Conservation (phyloP, 1,284 basidiomycete species). For the Microbotryomycetes sp. region DNA sequence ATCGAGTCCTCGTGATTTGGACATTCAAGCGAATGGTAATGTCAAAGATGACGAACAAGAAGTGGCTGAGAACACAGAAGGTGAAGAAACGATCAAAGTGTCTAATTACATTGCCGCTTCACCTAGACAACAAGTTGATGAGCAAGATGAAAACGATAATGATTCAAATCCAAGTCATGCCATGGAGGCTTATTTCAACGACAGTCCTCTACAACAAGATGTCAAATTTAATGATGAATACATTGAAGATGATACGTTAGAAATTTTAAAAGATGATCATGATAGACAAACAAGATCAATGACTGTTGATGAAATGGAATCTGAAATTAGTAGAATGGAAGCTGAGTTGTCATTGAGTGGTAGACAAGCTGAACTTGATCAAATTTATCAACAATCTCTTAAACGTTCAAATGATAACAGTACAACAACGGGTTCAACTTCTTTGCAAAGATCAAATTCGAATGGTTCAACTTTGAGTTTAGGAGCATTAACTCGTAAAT, state of each 20-base stretch:
- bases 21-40: no score
- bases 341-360: slow-evolving; percentile 10
- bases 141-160: neutral
- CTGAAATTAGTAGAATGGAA: slow-evolving; percentile 27
- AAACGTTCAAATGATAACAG: neutral
- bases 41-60: neutral
- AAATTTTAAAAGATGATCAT: neutral
- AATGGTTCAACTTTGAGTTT: neutral
- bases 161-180: neutral
- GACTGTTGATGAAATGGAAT: slow-evolving; percentile 29
- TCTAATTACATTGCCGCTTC: neutral
- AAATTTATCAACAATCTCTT: neutral
- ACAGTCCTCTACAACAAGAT: neutral
- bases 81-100: neutral
- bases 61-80: neutral
- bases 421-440: neutral
- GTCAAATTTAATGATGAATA: neutral
- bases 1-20: no score
- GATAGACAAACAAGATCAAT: neutral
- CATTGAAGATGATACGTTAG: neutral
- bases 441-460: neutral
- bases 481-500: slow-evolving; percentile 8
- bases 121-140: neutral
- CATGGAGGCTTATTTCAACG: neutral
- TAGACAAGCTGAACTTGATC: neutral